Conservation (phyloP, 805 yeast genomes). For the Myxozyma mucilagina region DNA sequence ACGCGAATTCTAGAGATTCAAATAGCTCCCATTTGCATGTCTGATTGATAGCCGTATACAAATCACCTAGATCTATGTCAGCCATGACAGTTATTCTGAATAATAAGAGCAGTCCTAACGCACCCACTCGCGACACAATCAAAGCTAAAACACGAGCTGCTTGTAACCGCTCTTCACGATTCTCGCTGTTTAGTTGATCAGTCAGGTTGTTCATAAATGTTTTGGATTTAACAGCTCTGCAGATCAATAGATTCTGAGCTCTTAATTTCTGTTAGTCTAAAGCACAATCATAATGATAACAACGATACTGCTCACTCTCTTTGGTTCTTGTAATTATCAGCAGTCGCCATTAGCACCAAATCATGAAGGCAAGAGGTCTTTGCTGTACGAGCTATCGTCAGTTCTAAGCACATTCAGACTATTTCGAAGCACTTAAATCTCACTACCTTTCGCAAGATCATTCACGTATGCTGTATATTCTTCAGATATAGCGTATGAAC, state of each 20-base stretch:
- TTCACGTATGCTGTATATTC: neutral
- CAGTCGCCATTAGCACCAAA: neutral
- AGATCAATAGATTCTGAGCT: neutral
- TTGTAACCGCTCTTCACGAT: neutral
- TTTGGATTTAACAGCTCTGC: neutral
- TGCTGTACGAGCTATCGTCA: neutral
- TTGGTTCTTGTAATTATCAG: neutral
- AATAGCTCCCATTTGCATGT: conserved; percentile 8
- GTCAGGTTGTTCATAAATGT: neutral
- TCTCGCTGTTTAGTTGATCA: neutral
- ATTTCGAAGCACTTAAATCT: neutral
- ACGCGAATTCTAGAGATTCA: neutral
- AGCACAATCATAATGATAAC: too few species aligned
- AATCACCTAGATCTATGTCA: neutral
- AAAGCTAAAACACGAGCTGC: conserved; percentile 1
- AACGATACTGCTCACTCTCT: neutral
- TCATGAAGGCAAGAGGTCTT: neutral
- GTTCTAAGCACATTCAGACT: neutral
- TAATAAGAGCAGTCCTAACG: neutral
- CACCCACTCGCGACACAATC: conserved; percentile 1
- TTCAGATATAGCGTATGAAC: neutral
- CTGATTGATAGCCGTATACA: neutral
- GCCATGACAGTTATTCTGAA: neutral
- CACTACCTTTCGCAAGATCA: neutral
- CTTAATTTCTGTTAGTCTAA: neutral